Evolutionary conservation across 352 stramenopile species (phyloP).

Genomic region (Phytophthora cactorum): DNA sequence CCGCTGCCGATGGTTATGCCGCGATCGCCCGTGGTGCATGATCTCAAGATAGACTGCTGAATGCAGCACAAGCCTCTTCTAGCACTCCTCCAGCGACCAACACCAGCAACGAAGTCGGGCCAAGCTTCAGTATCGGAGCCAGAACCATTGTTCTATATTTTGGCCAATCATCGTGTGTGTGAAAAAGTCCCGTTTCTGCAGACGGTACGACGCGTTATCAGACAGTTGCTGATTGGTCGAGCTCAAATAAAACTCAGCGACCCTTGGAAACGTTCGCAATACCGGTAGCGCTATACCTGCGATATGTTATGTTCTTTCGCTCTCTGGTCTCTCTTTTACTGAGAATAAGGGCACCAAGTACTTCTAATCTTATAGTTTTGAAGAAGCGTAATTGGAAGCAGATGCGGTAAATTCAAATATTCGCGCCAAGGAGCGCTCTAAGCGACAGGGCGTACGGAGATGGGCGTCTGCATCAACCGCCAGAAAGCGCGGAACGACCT

Average conservation of each 20-base stretch:
- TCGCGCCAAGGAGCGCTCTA: not conserved
- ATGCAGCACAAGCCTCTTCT: not conserved
- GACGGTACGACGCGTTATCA: constrained; percentile 21
- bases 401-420: not conserved
- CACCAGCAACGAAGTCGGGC: not conserved
- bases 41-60: not conserved
- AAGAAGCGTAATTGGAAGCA: not conserved
- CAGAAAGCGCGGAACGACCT: constrained; percentile 19
- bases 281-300: not conserved
- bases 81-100: not conserved
- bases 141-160: constrained; percentile 8
- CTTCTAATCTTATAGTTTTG: not conserved
- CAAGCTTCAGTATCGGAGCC: not conserved
- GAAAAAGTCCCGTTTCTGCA: constrained; percentile 12
- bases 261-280: constrained; percentile 1
- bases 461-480: constrained; percentile 19
- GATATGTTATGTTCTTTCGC: not conserved
- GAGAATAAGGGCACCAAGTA: not conserved
- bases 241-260: constrained; percentile 34
- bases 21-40: not conserved
- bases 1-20: not conserved
- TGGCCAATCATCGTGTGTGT: constrained; percentile 5
- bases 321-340: not conserved
- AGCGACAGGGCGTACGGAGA: constrained; percentile 30
- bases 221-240: constrained; percentile 33